Percentiles rank a stretch among this genome's conserved stretches.
Conservation (phyloP, 495 filamentous ascomycete genomes). For the Daldinia loculata region DNA sequence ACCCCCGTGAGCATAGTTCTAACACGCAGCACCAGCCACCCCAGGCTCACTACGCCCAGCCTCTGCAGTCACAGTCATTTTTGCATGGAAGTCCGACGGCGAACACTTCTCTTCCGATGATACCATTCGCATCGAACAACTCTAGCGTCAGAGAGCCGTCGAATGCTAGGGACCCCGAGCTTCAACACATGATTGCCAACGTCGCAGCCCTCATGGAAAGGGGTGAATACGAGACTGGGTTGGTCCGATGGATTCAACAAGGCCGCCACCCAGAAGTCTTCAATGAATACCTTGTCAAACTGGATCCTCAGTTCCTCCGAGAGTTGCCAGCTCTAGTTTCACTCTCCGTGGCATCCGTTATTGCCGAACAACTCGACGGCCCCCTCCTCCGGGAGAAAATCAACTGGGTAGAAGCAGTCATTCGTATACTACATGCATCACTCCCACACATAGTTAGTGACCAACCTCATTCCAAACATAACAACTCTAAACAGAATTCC, state of each 20-base stretch:
- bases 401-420: slow-evolving; percentile 77
- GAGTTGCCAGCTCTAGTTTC: slow-evolving; percentile 78
- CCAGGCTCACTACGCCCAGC: slow-evolving; percentile 16
- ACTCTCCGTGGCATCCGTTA: slow-evolving; percentile 83
- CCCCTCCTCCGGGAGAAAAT: slow-evolving; percentile 71
- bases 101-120: slow-evolving; percentile 47
- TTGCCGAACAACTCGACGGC: slow-evolving; percentile 74
- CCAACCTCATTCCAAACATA: slow-evolving; percentile 8
- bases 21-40: slow-evolving; percentile 36
- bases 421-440: slow-evolving; percentile 59
- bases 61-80: slow-evolving; percentile 34
- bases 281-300: slow-evolving; percentile 77
- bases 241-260: slow-evolving; percentile 85
- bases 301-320: slow-evolving; percentile 74
- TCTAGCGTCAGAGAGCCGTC: slow-evolving; percentile 56
- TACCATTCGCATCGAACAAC: slow-evolving; percentile 47
- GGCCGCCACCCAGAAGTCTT: slow-evolving; percentile 77
- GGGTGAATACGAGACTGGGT: slow-evolving; percentile 73
- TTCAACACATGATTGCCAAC: slow-evolving; percentile 70
- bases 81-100: slow-evolving; percentile 42
- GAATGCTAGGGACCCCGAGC: slow-evolving; percentile 59
- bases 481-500: slow-evolving; percentile 30
- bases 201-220: slow-evolving; percentile 72
- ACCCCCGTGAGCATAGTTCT: slow-evolving; percentile 33
- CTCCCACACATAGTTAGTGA: slow-evolving; percentile 58